A percentile compares a stretch with the other conserved stretches of the same genome.
phyloP scores from a whole-genome alignment of 345 rosid species.

The Eucalyptus decipiens region DNA sequence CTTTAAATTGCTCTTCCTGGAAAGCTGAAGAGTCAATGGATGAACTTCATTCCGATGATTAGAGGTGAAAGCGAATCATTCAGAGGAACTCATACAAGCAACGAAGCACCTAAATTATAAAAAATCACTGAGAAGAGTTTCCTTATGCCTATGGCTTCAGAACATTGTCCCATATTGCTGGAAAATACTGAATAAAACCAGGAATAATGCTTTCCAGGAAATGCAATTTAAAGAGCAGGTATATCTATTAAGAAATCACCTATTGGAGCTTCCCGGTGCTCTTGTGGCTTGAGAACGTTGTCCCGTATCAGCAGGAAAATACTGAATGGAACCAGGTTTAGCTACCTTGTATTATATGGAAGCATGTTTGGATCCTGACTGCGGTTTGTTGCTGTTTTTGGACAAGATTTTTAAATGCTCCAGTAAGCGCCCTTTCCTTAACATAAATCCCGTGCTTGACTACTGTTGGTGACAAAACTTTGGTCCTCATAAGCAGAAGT shows the following conservation, averaged over 20 bases:
- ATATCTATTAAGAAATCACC: background rate
- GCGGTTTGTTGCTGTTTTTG: background rate
- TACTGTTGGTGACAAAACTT: background rate
- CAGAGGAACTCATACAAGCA: background rate
- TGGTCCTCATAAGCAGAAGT: background rate
- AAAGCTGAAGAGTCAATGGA: background rate
- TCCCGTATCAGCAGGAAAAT: background rate
- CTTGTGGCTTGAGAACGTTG: no score
- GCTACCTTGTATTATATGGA: background rate
- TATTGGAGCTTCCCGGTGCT: no score
- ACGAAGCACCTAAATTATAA: slow-evolving; percentile 47
- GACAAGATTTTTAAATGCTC: background rate
- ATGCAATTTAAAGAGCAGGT: slow-evolving; percentile 96
- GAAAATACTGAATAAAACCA: background rate
- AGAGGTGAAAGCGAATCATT: no score
- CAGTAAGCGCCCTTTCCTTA: background rate
- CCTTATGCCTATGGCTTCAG: slow-evolving; percentile 60
- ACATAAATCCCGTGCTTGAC: background rate
- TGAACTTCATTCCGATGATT: background rate
- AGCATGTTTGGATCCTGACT: background rate
- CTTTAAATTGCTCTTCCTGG: slow-evolving; percentile 20
- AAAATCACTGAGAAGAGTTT: slow-evolving; percentile 74
- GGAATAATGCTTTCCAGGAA: slow-evolving; percentile 17
- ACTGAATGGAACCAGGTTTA: no score
- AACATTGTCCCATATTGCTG: slow-evolving; percentile 74